These are phyloP conservation scores for Medicago arabica DNA, from an alignment of 306 rosid genomes.

Conservation along the genomic window DNA sequence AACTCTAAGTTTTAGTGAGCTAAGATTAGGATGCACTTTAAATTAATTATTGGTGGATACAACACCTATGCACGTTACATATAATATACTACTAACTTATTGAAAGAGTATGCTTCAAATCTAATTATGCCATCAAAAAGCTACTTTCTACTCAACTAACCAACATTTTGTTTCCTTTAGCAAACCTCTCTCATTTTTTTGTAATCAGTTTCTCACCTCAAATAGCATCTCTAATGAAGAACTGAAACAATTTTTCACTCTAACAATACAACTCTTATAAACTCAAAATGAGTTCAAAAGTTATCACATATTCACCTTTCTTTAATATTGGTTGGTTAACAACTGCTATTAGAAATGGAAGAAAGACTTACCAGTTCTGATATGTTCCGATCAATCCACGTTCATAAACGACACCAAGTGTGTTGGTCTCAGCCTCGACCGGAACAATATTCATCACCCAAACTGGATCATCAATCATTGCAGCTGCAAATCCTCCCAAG, in stretches of 20 bases:
- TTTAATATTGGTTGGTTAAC: background rate
- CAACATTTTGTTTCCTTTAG: no score
- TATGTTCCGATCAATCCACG: slow-evolving; percentile 94
- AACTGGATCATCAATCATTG: slow-evolving; percentile 67
- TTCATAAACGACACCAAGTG: slow-evolving; percentile 84
- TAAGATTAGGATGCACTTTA: slow-evolving; percentile 5
- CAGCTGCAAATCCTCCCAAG: slow-evolving; percentile 96
- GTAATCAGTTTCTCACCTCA: no score
- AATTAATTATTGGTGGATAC: background rate
- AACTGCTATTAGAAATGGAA: background rate
- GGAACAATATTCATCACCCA: slow-evolving; percentile 96
- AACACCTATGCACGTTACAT: background rate
- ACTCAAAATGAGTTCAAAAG: no score
- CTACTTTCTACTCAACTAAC: background rate
- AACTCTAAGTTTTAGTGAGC: background rate
- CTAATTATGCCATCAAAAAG: slow-evolving; percentile 15
- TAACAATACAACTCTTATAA: no score
- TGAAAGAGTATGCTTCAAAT: slow-evolving; percentile 3
- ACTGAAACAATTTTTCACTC: no score
- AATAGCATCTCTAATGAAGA: no score
- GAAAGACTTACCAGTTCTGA: slow-evolving; percentile 73
- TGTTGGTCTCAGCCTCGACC: slow-evolving; percentile 72
- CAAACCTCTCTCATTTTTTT: no score
- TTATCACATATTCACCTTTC: background rate
- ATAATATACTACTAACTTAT: slow-evolving; percentile 1